Conservation (phyloP, 2,329 filamentous ascomycete genomes). For the Pyrenophora graminea region DNA sequence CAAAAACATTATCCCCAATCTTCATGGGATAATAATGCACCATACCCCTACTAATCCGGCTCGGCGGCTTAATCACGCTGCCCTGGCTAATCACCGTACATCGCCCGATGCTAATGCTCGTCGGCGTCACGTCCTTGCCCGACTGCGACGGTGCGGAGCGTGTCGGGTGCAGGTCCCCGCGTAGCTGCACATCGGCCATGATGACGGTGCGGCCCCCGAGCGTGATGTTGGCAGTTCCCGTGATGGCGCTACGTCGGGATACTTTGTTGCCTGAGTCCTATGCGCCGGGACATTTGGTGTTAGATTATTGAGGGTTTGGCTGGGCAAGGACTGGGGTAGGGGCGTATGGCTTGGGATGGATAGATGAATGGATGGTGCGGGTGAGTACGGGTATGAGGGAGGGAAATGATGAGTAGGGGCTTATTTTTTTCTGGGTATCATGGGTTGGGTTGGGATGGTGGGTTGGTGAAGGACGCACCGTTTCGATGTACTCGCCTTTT, state of each 20-base stretch:
- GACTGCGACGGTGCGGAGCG: slow-evolving; percentile 42
- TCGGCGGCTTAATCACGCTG: slow-evolving; percentile 79
- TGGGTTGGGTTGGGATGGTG: background rate
- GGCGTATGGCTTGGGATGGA: background rate
- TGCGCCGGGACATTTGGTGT: background rate
- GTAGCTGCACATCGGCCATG: slow-evolving; percentile 90
- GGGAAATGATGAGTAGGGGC: background rate
- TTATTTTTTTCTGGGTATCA: background rate
- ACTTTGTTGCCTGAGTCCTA: slow-evolving; percentile 99
- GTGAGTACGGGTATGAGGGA: background rate
- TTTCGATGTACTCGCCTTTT: slow-evolving; percentile 96
- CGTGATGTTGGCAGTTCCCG: slow-evolving; percentile 97
- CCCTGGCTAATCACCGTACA: slow-evolving; percentile 87
- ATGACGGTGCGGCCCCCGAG: slow-evolving; percentile 93
- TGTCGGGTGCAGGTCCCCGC: slow-evolving; percentile 73
- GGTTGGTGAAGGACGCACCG: slow-evolving; percentile 61
- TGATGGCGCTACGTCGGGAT: slow-evolving; percentile 85
- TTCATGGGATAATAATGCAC: slow-evolving; percentile 86
- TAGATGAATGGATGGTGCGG: background rate
- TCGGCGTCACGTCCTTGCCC: slow-evolving; percentile 39
- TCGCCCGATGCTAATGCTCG: slow-evolving; percentile 82
- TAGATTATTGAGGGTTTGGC: background rate
- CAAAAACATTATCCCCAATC: slow-evolving; percentile 91
- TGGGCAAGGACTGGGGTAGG: background rate
- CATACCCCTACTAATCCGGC: slow-evolving; percentile 75